phyloP scores from a whole-genome alignment of 1,284 basidiomycete species.

The Ganoderma lingzhi region DNA sequence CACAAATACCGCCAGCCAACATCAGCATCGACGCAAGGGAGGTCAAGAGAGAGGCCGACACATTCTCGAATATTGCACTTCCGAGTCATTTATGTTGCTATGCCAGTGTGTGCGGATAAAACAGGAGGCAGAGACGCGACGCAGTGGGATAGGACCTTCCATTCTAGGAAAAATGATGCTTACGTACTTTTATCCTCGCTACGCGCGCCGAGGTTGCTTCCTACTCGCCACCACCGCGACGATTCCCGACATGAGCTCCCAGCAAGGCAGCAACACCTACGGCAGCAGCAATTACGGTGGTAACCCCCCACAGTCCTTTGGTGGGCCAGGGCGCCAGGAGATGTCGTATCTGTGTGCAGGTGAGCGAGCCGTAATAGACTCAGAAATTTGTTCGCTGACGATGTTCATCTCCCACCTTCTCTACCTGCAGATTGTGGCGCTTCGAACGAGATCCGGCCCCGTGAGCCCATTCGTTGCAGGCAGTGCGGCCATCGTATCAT shows the following conservation, averaged over 20 bases:
- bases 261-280: conserved; percentile 39
- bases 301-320: conserved; percentile 35
- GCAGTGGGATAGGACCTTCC: not conserved
- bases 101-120: conserved; percentile 2
- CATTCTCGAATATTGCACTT: not conserved
- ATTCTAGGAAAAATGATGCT: not conserved
- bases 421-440: conserved; percentile 84
- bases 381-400: conserved; percentile 3
- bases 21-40: not conserved
- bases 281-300: conserved; percentile 27
- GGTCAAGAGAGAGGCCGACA: not conserved
- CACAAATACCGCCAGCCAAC: not conserved
- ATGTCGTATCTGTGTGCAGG: conserved; percentile 96
- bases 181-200: conserved; percentile 8
- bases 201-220: conserved; percentile 4
- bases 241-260: conserved; percentile 51
- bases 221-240: conserved; percentile 32
- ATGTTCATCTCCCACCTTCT: conserved; percentile 3
- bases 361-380: conserved; percentile 46
- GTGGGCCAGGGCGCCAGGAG: conserved; percentile 57
- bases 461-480: conserved; percentile 95
- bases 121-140: not conserved
- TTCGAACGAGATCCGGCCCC: conserved; percentile 91
- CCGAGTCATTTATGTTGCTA: not conserved
- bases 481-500: conserved; percentile 99